Conservation (phyloP, 495 filamentous ascomycete species). For the Penicillium soppii region DNA sequence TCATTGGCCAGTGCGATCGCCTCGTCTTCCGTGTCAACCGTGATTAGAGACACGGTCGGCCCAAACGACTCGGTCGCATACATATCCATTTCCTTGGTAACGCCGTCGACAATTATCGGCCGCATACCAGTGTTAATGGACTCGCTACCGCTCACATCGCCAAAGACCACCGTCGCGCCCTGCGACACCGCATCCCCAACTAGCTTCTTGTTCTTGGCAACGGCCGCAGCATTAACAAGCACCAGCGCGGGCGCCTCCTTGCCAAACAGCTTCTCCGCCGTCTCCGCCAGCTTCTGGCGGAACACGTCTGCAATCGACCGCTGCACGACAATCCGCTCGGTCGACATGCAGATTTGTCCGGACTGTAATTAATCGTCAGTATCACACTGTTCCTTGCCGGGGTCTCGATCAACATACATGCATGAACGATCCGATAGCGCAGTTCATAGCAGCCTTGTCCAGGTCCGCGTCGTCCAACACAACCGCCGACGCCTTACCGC, state of each 20-base stretch:
- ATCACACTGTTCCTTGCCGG: neutral
- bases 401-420: conserved; percentile 34
- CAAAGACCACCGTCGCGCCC: conserved; percentile 67
- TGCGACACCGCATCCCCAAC: conserved; percentile 63
- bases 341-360: conserved; percentile 92
- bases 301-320: conserved; percentile 65
- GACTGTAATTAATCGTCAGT: conserved; percentile 30
- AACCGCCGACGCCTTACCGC: conserved; percentile 60
- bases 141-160: conserved; percentile 51
- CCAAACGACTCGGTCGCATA: conserved; percentile 83
- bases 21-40: conserved; percentile 48
- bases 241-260: conserved; percentile 51
- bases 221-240: conserved; percentile 59
- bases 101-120: conserved; percentile 66
- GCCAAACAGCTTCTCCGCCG: conserved; percentile 48
- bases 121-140: conserved; percentile 56
- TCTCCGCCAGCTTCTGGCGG: conserved; percentile 51
- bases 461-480: conserved; percentile 60
- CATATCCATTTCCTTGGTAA: conserved; percentile 80
- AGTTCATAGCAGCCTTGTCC: conserved; percentile 52
- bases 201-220: conserved; percentile 67
- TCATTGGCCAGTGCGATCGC: conserved; percentile 51
- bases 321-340: conserved; percentile 84
- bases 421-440: conserved; percentile 53
- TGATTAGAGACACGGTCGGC: conserved; percentile 62